A percentile compares a stretch with the other conserved stretches of the same genome.
These are phyloP conservation scores for Pichia norvegensis DNA, from an alignment of 1,139 yeast genomes.

Conservation along the genomic window DNA sequence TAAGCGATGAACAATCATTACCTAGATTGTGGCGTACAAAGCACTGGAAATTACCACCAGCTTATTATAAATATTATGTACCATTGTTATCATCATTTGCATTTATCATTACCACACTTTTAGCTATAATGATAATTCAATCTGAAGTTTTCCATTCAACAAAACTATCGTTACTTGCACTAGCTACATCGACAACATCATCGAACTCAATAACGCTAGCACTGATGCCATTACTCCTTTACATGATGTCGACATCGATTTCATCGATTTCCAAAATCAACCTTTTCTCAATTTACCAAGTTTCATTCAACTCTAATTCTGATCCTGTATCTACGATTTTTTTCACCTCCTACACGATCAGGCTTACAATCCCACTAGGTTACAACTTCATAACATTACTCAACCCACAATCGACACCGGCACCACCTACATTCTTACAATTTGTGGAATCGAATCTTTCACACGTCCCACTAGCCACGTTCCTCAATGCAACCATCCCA, in stretches of 20 bases:
- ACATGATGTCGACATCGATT: conserved; percentile 62
- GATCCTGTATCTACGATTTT: conserved; percentile 72
- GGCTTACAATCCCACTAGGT: conserved; percentile 74
- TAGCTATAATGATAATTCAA: conserved; percentile 54
- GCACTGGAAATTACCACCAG: conserved; percentile 3
- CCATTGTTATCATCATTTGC: conserved; percentile 40
- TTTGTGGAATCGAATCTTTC: conserved; percentile 74
- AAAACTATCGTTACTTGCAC: conserved; percentile 50
- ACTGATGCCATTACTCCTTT: conserved; percentile 40
- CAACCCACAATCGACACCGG: conserved; percentile 29
- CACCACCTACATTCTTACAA: conserved; percentile 35
- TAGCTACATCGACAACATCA: conserved; percentile 31
- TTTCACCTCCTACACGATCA: conserved; percentile 73
- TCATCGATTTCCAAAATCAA: conserved; percentile 37
- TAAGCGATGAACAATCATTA: conserved; percentile 1
- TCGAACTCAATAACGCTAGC: conserved; percentile 33
- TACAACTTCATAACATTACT: conserved; percentile 70
- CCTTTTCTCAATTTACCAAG: conserved; percentile 68
- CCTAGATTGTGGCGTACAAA: conserved; percentile 6
- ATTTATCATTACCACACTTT: conserved; percentile 33
- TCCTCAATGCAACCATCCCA: conserved; percentile 69
- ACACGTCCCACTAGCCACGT: conserved; percentile 64
- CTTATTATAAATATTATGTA: conserved; percentile 14
- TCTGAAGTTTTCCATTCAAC: conserved; percentile 75
- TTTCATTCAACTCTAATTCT: conserved; percentile 54